Base-by-base conservation (phyloP, 192 early-diverging fungal species). In the Backusella australiensis region DNA sequence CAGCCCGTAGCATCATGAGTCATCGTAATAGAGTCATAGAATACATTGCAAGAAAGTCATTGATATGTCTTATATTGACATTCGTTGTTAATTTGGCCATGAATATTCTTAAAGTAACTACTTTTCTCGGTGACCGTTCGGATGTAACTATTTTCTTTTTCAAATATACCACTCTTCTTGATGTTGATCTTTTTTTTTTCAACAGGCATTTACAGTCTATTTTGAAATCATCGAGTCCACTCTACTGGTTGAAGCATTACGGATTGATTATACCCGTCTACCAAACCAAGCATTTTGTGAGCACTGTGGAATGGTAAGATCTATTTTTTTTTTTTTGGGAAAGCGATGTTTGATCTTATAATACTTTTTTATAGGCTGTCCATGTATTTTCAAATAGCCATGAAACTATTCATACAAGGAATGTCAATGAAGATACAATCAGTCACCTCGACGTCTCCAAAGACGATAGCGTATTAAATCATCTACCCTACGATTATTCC, bases 191-290 rank as follows among this genome's bases (percentile, higher is more conserved):
- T 34, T 26, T 34, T 26, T 46, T 69, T 26, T 38, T 3, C 6
- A 39, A 26, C 44, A 79, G 78, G 78, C 77, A 2, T 76, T 82
- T 49, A 82, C 81, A 23, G 71, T 74, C 4, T 82, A 72, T 69
- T 82, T 82, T 70, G 75, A 82, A 67, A 69, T 82, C 32, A 46
- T 79, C 29, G 81, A 82, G 52, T 82, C 81, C 4, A 82, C 81
- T 5, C 32, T 82, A 4, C 49, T 82, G 15, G 81, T 82, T 5
- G 81, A 82, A 41, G 81, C 81, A 8, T 67, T 82, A 41, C 59
- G 81, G 15, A 71, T 75, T 17, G 81, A 82, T 26, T 68, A 66
- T 39, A 53, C 66, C 11, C 34, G 67, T 1, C 67, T 73, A 36
- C 66, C 65, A 11, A 32, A 53, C 19, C 72, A 74, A 42, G 46